Percentiles rank a stretch among this genome's conserved stretches.
Conservation (phyloP, 2,329 filamentous ascomycete genomes). For the Pestalotiopsis sp. region DNA sequence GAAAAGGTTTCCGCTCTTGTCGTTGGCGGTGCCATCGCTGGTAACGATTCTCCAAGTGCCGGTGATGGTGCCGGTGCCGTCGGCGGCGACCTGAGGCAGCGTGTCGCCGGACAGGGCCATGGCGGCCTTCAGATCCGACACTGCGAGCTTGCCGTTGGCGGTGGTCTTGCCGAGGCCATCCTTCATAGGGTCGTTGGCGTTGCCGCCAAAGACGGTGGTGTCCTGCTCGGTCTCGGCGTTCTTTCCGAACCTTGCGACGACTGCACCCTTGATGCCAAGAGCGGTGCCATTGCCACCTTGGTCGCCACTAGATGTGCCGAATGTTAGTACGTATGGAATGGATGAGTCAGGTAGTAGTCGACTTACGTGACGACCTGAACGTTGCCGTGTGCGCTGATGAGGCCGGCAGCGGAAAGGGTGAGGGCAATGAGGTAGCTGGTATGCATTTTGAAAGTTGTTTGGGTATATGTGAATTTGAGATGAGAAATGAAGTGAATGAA, state of each 20-base stretch:
- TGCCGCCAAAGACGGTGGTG: constrained; percentile 23
- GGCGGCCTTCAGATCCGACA: constrained; percentile 7
- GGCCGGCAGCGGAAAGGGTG: constrained; percentile 12
- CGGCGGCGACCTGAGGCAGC: constrained; percentile 20
- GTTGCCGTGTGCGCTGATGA: constrained; percentile 19
- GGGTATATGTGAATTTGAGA: not conserved
- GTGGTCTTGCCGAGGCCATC: constrained; percentile 23
- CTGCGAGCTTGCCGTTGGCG: constrained; percentile 20
- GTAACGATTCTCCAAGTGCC: constrained; percentile 25
- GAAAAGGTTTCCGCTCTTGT: constrained; percentile 14
- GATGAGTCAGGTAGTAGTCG: not conserved
- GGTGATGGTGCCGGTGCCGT: constrained; percentile 17
- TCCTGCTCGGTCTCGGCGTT: constrained; percentile 33
- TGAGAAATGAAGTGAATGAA: not conserved
- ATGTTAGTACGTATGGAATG: not conserved
- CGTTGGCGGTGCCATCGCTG: constrained; percentile 19
- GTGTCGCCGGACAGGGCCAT: constrained; percentile 22
- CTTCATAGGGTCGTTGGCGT: constrained; percentile 16
- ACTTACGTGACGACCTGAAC: constrained; percentile 15
- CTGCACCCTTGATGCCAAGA: constrained; percentile 21
- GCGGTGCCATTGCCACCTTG: constrained; percentile 20
- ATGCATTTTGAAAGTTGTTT: constrained; percentile 14
- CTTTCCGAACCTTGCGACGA: constrained; percentile 21
- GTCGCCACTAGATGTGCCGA: constrained; percentile 16
- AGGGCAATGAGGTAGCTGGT: constrained; percentile 16